Percentiles rank a stretch among this genome's conserved stretches.
Conservation (phyloP, 1,284 basidiomycete genomes). For the Mycena citricolor region DNA sequence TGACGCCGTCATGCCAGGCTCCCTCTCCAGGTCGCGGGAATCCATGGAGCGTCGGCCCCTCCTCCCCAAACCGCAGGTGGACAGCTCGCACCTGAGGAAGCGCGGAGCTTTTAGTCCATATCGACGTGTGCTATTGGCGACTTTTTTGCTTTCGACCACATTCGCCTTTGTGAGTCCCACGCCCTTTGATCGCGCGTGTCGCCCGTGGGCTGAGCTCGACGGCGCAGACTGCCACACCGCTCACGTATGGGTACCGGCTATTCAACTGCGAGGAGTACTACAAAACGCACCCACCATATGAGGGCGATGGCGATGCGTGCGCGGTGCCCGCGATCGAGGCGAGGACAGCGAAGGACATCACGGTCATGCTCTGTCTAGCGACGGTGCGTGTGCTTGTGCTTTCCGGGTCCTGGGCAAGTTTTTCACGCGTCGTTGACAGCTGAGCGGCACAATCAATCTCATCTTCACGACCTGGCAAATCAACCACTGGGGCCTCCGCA, state of each 20-base stretch:
- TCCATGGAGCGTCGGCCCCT: too few relatives aligned
- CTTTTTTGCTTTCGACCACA: constrained; percentile 20
- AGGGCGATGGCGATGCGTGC: constrained; percentile 19
- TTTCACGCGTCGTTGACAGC: constrained; percentile 6
- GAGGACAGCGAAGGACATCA: constrained; percentile 14
- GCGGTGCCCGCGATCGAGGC: constrained; percentile 15
- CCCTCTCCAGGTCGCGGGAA: too few relatives aligned
- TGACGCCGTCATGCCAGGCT: too few relatives aligned
- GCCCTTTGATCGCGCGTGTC: neutral
- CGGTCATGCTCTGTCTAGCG: constrained; percentile 12
- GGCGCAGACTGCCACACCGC: constrained; percentile 16
- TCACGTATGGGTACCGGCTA: constrained; percentile 16
- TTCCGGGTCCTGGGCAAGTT: too few relatives aligned
- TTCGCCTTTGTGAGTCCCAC: constrained; percentile 17
- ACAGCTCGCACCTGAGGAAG: too few relatives aligned
- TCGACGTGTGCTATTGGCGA: constrained; percentile 19
- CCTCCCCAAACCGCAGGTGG: too few relatives aligned
- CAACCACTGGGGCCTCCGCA: constrained; percentile 16
- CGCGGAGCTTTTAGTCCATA: constrained; percentile 20
- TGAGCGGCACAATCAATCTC: constrained; percentile 17
- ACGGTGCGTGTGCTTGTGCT: constrained; percentile 13
- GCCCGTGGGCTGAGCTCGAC: neutral
- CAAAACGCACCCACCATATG: constrained; percentile 15
- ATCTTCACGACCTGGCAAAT: constrained; percentile 22
- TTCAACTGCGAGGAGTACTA: constrained; percentile 22